Evolutionary conservation across 2,329 filamentous ascomycete genomes (phyloP).

Genomic region (Pseudogymnoascus verrucosus): DNA sequence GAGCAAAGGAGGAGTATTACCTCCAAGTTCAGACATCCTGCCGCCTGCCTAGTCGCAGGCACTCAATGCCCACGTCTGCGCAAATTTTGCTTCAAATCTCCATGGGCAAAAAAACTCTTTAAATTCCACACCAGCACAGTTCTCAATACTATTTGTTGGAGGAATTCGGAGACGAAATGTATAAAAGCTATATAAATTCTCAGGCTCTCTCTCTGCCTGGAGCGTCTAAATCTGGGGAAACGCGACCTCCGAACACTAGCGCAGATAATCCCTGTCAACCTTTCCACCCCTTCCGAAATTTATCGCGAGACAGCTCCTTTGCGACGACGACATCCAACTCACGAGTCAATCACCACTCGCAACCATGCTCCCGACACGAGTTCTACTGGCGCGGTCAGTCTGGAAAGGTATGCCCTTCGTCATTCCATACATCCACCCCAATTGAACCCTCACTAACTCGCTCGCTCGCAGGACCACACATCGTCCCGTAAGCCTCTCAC

Average conservation of each 20-base stretch:
- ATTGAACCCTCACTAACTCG: slow-evolving; percentile 20
- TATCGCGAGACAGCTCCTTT: neutral
- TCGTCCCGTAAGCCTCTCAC: slow-evolving; percentile 52
- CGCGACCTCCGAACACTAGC: slow-evolving; percentile 11
- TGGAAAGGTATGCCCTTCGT: slow-evolving; percentile 56
- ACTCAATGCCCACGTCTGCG: neutral
- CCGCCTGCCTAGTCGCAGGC: neutral
- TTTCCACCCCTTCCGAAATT: slow-evolving; percentile 3
- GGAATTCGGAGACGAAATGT: neutral
- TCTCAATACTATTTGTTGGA: neutral
- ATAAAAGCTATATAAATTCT: slow-evolving; percentile 1
- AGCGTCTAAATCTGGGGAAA: slow-evolving; percentile 12
- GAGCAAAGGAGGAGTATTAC: neutral
- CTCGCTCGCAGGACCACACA: slow-evolving; percentile 50
- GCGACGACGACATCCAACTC: slow-evolving; percentile 5
- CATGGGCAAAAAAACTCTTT: neutral
- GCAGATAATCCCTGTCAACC: slow-evolving; percentile 9
- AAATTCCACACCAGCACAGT: neutral
- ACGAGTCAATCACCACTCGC: slow-evolving; percentile 17
- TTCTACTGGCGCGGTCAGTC: slow-evolving; percentile 54
- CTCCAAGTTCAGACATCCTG: slow-evolving; percentile 8
- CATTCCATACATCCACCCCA: neutral
- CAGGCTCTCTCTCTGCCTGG: neutral
- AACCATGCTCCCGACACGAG: slow-evolving; percentile 51
- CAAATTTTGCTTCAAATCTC: slow-evolving; percentile 6